A percentile compares a stretch with the other conserved stretches of the same genome.
phyloP scores from a whole-genome alignment of 2,329 filamentous ascomycete species.

The Sphaerostilbella broomeana region DNA sequence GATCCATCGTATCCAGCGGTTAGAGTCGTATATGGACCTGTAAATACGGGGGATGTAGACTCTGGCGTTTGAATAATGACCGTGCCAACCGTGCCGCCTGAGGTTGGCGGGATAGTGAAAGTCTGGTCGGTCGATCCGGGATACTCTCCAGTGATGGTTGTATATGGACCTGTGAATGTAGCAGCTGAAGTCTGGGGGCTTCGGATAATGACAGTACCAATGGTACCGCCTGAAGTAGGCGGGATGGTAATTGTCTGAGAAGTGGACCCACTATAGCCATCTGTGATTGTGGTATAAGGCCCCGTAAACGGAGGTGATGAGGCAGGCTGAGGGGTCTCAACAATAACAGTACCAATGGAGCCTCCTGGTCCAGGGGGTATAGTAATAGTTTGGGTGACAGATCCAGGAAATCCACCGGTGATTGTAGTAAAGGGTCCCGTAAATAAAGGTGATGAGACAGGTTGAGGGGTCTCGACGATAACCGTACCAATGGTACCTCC shows the following conservation, averaged over 20 bases:
- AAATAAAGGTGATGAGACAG: background rate
- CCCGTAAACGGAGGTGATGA: constrained; percentile 11
- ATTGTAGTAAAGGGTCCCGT: background rate
- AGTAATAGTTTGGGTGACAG: background rate
- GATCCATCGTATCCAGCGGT: background rate
- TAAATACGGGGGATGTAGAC: background rate
- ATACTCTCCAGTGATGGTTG: constrained; percentile 1
- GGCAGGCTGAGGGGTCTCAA: constrained; percentile 10
- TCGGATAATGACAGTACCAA: constrained; percentile 3
- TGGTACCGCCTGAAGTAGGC: constrained; percentile 1
- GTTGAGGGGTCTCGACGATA: background rate
- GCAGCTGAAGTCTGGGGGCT: background rate
- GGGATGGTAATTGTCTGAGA: constrained; percentile 13
- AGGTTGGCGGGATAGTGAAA: background rate
- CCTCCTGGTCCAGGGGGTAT: background rate
- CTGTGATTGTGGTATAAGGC: constrained; percentile 17
- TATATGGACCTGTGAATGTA: background rate
- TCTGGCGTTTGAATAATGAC: constrained; percentile 4
- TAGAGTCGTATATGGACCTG: constrained; percentile 1
- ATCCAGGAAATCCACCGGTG: background rate
- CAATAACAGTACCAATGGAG: constrained; percentile 13
- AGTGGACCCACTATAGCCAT: constrained; percentile 12
- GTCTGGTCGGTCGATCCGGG: background rate
- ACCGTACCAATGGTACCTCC: background rate
- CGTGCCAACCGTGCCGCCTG: background rate